A percentile compares a stretch with the other conserved stretches of the same genome.
Evolutionary conservation across 129 eudicot genomes (phyloP).

Genomic region (Flaveria linearis): DNA sequence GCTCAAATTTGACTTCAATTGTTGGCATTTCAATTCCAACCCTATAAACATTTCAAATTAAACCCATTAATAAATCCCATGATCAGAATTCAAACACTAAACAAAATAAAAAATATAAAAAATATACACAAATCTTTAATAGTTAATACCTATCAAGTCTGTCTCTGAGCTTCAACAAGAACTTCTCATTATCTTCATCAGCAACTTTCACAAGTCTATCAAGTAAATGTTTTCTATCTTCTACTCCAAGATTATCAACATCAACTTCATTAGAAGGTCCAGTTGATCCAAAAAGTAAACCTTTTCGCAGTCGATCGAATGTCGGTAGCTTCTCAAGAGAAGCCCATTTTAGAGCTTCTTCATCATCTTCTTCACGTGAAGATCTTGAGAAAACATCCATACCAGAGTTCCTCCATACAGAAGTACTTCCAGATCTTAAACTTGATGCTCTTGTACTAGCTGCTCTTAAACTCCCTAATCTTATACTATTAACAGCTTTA

Average conservation of each 20-base stretch:
- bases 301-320: slow-evolving; percentile 68
- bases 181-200: slow-evolving; percentile 73
- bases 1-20: slow-evolving; percentile 71
- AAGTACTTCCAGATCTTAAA: slow-evolving; percentile 44
- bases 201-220: slow-evolving; percentile 59
- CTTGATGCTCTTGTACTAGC: slow-evolving; percentile 34
- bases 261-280: slow-evolving; percentile 57
- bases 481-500: slow-evolving; percentile 25
- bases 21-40: slow-evolving; percentile 88
- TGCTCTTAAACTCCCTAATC: slow-evolving; percentile 33
- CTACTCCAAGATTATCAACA: slow-evolving; percentile 51
- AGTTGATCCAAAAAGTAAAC: slow-evolving; percentile 52
- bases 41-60: slow-evolving; percentile 36
- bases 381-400: slow-evolving; percentile 55
- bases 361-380: slow-evolving; percentile 62
- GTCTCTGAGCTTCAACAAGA: slow-evolving; percentile 57
- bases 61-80: neutral
- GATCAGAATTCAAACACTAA: neutral
- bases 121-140: neutral
- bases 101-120: neutral
- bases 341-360: slow-evolving; percentile 88
- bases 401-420: slow-evolving; percentile 51
- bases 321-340: slow-evolving; percentile 82
- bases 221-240: slow-evolving; percentile 47
- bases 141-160: slow-evolving; percentile 51